These are phyloP conservation scores for Microdochium bolleyi DNA, from an alignment of 2,329 filamentous ascomycete genomes.

Conservation along the genomic window DNA sequence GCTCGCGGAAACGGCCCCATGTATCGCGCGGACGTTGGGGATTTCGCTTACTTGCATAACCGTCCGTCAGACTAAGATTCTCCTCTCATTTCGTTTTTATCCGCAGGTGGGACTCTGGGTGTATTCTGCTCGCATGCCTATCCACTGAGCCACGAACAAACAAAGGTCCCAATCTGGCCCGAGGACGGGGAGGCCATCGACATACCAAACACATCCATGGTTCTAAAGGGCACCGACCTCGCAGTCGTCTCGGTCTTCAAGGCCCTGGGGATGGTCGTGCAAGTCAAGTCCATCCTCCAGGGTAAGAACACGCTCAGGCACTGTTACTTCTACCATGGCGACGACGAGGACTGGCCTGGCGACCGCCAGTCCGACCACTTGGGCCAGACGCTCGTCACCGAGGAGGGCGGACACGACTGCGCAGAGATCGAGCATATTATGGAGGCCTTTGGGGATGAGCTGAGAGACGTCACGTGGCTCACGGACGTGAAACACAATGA, in stretches of 20 bases:
- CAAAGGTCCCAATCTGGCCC: conserved; percentile 17
- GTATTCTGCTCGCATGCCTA: conserved; percentile 39
- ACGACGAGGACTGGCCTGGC: background rate
- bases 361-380: background rate
- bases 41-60: conserved; percentile 5
- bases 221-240: conserved; percentile 38
- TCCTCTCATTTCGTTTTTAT: background rate
- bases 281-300: background rate
- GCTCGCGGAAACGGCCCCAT: too few species aligned
- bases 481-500: background rate
- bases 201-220: conserved; percentile 18
- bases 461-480: background rate
- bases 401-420: background rate
- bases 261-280: conserved; percentile 3
- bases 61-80: background rate
- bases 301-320: background rate
- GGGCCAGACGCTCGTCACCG: background rate
- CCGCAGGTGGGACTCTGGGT: conserved; percentile 31
- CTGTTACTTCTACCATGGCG: background rate
- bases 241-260: conserved; percentile 22
- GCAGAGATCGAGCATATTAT: background rate
- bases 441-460: background rate
- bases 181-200: conserved; percentile 7
- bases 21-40: too few species aligned
- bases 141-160: conserved; percentile 15